Base-by-base conservation (phyloP, 1,284 basidiomycete species). In the Erythrobasidium hasegawianum region DNA sequence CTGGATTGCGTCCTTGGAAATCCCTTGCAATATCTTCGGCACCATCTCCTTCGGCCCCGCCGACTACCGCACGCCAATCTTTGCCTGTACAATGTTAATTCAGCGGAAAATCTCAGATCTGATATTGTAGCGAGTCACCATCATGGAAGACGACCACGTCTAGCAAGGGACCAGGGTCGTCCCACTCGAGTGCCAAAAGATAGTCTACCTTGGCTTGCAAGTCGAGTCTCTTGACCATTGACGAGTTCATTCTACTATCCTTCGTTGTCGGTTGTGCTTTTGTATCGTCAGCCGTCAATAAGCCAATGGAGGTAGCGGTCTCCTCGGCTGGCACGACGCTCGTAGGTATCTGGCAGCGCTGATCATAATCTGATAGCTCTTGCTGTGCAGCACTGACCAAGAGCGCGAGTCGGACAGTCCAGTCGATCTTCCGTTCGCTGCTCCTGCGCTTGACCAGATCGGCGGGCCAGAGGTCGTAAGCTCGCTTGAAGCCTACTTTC, bases 71-170 rank as follows among this genome's bases (percentile, higher is more conserved):
- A 11, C 77, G 73, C 75, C 75, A 77, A 64, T 77, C 56, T 55
- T 71, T 70, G 52, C 76, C 76, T 54, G 52, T 5, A 20, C 8
- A 29, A 10, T 10, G 9, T 9, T 27, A 47, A 47, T 4, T 47
- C 45, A 16, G 45, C 45, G 45, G 33, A 11, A 33, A 5, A 11
- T 5, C 7, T 16, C 61, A 29, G 67, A 67, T 20, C 72, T 68
- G 67, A 26, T 65, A 55, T 40, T 11, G 33, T 33, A 33, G 76
- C 65, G 75, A 53, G 50, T 70, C 69, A 52, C 76, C 77, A 59
- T 78, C 75, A 64, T 77, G 73, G 69, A 74, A 78, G 16, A 74
- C 74, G 59, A 77, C 72, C 1, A 72, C 69, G 57, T 78, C 77
- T 60, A 78, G 64, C 33, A 77, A 68, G 0, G 77, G 76, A n/a